These are phyloP conservation scores for Suillus plorans DNA, from an alignment of 768 basidiomycete species.

Conservation along the genomic window DNA sequence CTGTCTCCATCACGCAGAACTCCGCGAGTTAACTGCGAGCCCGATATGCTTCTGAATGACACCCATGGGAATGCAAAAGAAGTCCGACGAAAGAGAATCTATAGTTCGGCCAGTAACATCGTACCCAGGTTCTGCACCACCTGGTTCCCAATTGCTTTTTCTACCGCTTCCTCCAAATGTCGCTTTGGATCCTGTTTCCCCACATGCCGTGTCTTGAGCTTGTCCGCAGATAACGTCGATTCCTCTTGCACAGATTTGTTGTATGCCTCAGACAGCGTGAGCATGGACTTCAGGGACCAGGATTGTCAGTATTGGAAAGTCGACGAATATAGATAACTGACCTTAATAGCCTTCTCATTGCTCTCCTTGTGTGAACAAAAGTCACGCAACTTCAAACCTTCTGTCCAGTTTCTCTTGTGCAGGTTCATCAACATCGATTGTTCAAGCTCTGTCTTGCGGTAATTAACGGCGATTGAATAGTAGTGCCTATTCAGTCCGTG, in stretches of 20 bases:
- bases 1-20: neutral
- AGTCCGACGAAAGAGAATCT: conserved; percentile 24
- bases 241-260: conserved; percentile 99
- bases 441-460: conserved; percentile 97
- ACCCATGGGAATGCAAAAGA: conserved; percentile 14
- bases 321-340: conserved; percentile 36
- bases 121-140: conserved; percentile 94
- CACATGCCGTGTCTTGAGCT: conserved; percentile 95
- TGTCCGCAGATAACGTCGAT: conserved; percentile 88
- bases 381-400: conserved; percentile 89
- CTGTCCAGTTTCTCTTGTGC: conserved; percentile 99
- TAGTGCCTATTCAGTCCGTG: conserved; percentile 98
- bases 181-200: conserved; percentile 98
- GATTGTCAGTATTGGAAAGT: conserved; percentile 19
- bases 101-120: conserved; percentile 91
- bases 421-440: conserved; percentile 99
- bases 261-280: conserved; percentile 88
- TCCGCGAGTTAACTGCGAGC: neutral
- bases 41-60: neutral
- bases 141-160: conserved; percentile 97
- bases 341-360: conserved; percentile 96
- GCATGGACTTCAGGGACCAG: conserved; percentile 71
- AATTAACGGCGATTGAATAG: conserved; percentile 96
- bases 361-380: conserved; percentile 84
- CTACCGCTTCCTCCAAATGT: conserved; percentile 95